Conservation (phyloP, 2,329 filamentous ascomycete species). For the Scedosporium aurantiacum region DNA sequence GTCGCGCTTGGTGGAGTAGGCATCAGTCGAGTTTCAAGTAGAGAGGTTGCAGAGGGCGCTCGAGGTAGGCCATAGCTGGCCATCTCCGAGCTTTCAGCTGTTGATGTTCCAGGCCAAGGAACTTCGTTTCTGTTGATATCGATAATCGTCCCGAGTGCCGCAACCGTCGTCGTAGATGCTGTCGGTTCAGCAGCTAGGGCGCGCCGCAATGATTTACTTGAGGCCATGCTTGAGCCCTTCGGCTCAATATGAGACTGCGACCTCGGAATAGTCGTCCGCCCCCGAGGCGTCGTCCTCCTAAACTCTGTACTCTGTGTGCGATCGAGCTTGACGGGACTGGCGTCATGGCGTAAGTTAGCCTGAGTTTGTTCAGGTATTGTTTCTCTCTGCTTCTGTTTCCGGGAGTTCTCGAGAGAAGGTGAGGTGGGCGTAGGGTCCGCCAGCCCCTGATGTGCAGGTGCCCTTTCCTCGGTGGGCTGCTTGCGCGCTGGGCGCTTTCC, state of each 20-base stretch:
- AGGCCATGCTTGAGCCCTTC: not conserved
- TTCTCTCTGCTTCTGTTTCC: not conserved
- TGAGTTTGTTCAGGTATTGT: not conserved
- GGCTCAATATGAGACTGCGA: not conserved
- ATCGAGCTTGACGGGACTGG: not conserved
- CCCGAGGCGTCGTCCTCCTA: not conserved
- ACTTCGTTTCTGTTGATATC: slow-evolving; percentile 21
- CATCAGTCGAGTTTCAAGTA: slow-evolving; percentile 28
- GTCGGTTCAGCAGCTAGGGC: slow-evolving; percentile 14
- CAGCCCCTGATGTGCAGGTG: not conserved
- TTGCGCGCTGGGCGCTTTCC: slow-evolving; percentile 32
- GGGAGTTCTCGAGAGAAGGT: slow-evolving; percentile 3
- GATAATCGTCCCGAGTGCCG: slow-evolving; percentile 32
- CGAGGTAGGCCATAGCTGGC: slow-evolving; percentile 15
- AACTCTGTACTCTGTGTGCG: not conserved
- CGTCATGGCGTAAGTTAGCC: not conserved
- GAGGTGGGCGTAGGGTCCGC: not conserved
- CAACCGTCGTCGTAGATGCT: slow-evolving; percentile 29
- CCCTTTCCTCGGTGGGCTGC: not conserved
- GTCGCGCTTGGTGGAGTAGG: slow-evolving; percentile 38
- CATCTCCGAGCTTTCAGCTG: slow-evolving; percentile 2
- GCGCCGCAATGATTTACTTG: not conserved
- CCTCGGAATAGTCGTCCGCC: not conserved
- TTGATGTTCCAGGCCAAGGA: slow-evolving; percentile 1
- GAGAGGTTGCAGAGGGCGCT: slow-evolving; percentile 15